Evolutionary conservation across 2,329 filamentous ascomycete species (phyloP), one percentile per base, ranked within the genome.

Genomic region (Arachnomyces sp.): DNA sequence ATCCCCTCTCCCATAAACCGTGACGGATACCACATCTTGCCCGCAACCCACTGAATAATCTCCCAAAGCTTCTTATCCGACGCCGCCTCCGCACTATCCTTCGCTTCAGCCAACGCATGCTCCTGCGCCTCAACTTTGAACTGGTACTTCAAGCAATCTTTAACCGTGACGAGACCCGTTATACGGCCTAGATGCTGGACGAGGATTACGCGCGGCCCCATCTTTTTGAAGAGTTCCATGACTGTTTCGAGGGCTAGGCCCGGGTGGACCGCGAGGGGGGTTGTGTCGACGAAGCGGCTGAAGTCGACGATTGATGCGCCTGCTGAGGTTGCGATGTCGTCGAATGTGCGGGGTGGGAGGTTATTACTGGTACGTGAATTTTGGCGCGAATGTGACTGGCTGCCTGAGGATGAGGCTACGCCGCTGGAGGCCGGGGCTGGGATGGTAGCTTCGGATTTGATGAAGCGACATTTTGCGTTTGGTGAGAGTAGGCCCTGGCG

Each of bases 221-320:
- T 93, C 67, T 96, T 98, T 61, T 90, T 90, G 71, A 98, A 98
- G 8, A 98, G 73, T 57, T 98, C 92, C 88, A 98, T 95, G 25
- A 94, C 90, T 0, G 92, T 98, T 64, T 98, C 92, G 0, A 98
- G 77, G 0, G 90, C 84, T 1, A 96, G 77, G 1, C 87, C 80
- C 0, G 92, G 92, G 56, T 98, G 92, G 1, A 89, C 89, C 0
- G 88, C 84, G 2, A 98, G 77, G 0, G 92, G 92, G 0, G 89
- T 94, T 7, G 81, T 74, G 58, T 98, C 90, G 38, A 94, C 81
- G 56, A 90, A 96, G 35, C 84, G 80, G 52, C 81, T 82, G 50
- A 98, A 85, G 57, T 96, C 86, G 28, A 95, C 65, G 12, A 61
- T 72, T 5, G 73, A 70, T 2, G 77, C 71, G 0, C 72, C 70